Evolutionary conservation across 2,329 filamentous ascomycete species (phyloP).

Genomic region (Pseudogymnoascus sp.): DNA sequence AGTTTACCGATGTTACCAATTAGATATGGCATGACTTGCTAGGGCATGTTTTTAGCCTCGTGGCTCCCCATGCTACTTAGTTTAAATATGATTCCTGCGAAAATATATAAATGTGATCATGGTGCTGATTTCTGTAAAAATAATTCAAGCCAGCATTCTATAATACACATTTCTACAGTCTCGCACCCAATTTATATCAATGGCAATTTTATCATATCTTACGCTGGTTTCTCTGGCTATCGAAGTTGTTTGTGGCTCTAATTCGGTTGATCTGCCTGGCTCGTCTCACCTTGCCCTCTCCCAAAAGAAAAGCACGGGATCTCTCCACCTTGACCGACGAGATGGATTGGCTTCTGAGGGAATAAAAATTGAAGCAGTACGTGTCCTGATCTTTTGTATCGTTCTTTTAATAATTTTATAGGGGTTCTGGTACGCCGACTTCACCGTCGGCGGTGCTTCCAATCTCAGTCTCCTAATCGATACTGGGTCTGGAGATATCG

Average conservation of each 20-base stretch:
- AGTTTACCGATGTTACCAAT: background rate
- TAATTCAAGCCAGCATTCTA: background rate
- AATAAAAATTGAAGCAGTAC: background rate
- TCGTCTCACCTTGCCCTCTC: background rate
- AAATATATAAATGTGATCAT: background rate
- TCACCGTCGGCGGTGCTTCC: constrained; percentile 10
- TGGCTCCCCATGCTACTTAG: background rate
- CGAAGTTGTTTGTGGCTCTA: background rate
- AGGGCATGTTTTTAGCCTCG: background rate
- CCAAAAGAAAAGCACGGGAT: background rate
- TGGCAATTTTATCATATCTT: background rate
- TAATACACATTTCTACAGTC: background rate
- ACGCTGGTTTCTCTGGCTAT: background rate
- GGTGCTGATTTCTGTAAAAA: background rate
- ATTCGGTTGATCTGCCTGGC: background rate
- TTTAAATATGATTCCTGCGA: background rate
- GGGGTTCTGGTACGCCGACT: constrained; percentile 14
- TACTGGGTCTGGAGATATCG: constrained; percentile 13
- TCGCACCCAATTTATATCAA: background rate
- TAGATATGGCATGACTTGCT: background rate
- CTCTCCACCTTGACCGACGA: background rate
- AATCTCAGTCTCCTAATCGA: constrained; percentile 12
- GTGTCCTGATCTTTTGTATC: background rate
- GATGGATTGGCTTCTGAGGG: background rate
- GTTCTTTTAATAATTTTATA: background rate